Conservation (phyloP, 2,329 filamentous ascomycete species). For the Beauveria sp. region DNA sequence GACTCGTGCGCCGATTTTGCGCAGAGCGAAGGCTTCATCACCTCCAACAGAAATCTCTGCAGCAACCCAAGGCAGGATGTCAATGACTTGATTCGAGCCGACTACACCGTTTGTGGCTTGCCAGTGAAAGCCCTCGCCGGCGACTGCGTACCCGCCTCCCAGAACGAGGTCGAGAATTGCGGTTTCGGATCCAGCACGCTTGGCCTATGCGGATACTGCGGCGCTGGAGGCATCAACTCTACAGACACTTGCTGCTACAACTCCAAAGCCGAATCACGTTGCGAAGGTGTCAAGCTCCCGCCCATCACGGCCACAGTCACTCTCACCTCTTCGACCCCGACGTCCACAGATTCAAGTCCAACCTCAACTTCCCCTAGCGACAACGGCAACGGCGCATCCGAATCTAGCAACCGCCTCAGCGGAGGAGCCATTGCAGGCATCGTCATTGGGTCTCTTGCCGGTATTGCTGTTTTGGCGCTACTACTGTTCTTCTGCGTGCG, state of each 20-base stretch:
- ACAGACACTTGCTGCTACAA: conserved; percentile 94
- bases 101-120: conserved; percentile 83
- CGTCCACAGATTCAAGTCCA: conserved; percentile 25
- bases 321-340: conserved; percentile 38
- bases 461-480: conserved; percentile 59
- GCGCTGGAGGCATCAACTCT: conserved; percentile 74
- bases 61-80: conserved; percentile 56
- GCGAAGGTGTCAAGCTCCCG: conserved; percentile 70
- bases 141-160: conserved; percentile 66
- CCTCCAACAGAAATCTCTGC: conserved; percentile 67
- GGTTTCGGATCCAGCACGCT: conserved; percentile 66
- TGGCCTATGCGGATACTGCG: conserved; percentile 84
- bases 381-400: conserved; percentile 20
- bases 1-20: conserved; percentile 83
- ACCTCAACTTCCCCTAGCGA: conserved; percentile 27
- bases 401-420: conserved; percentile 40
- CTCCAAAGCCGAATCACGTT: conserved; percentile 65
- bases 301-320: conserved; percentile 63
- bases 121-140: conserved; percentile 70
- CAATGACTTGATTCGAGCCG: conserved; percentile 73
- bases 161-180: conserved; percentile 82
- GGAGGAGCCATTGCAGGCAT: conserved; percentile 89
- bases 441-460: conserved; percentile 72
- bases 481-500: conserved; percentile 61
- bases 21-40: conserved; percentile 79